Base-by-base conservation (phyloP, 768 basidiomycete species). In the Calocera viscosa region DNA sequence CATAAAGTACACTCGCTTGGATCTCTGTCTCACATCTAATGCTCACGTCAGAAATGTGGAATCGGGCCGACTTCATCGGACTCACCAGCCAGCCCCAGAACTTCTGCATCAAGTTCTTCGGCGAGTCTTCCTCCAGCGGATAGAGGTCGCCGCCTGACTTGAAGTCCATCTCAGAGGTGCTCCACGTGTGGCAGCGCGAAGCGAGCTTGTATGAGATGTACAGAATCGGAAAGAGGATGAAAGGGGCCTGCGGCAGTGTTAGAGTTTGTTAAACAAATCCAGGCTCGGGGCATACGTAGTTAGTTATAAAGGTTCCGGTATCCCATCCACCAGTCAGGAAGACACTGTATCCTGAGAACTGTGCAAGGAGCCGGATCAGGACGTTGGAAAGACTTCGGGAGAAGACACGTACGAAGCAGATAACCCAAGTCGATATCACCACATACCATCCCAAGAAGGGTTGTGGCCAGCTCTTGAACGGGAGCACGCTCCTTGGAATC, bases 31-130 rank as follows among this genome's bases (percentile, higher is more conserved):
- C 35, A 38, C 35, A 38, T 38, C 35, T 38, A 14, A 5, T 38
- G 5, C 35, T 5, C 7, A 5, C 7, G 35, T 38, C 35, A 38
- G 14, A 14, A 38, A 38, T 38, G 35, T 5, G 35, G 14, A 5
- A 38, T 38, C 7, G 35, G 5, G 14, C 14, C 35, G 35, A 38
- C 35, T 5, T n/a, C 7, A 38, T 38, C 35, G 5, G 35, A 38
- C 35, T 5, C 70, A 93, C 88, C 75, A 94, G 76, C 87, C 86
- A 89, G 67, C 75, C 77, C 91, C 91, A 93, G 76, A 91, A 81
- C 30, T 83, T 84, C 67, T 90, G 89, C 1, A 77, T 0, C 71
- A 77, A 82, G 73, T 88, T 92, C 71, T 70, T 84, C 1, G 92
- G 90, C 16, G 86, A 84, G 5, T 47, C 43, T 7, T 17, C 19